Base-by-base conservation (phyloP, 2,329 filamentous ascomycete species). In the Torrubiella hemipterigena region DNA sequence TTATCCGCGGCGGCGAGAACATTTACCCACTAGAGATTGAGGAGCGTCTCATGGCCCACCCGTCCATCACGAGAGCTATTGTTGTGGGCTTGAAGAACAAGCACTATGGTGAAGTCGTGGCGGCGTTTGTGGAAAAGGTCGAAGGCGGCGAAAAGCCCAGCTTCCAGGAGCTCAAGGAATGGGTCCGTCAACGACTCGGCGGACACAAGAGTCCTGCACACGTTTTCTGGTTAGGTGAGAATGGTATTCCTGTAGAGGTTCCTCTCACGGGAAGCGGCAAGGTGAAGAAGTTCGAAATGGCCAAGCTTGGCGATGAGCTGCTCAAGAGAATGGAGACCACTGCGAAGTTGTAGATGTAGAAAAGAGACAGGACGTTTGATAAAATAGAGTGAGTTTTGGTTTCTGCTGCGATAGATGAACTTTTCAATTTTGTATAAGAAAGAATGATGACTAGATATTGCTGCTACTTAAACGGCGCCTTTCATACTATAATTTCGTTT, bases 11-110 rank as follows among this genome's bases (percentile, higher is more conserved):
- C 33, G 79, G 79, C 29, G 78, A 83, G 52, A 84, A 84, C 52
- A 71, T 67, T 49, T 81, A 83, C 46, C 80, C 80, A 2, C 65
- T 83, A 15, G 79, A 85, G 48, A 82, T 84, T 37, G 80, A 85
- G 52, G 77, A 82, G 50, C 67, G 78, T 3, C 63, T 85, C n/a
- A 58, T 75, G 27, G 63, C 66, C 2, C 80, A 85, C 50, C 65
- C 73, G 1, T 57, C 63, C 3, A 65, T 85, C 17, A 51, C 62
- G 2, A 61, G 70, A n/a, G 79, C 79, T 11, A 67, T 81, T 29
- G 79, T 84, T 3, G 73, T 82, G 22, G 80, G 77, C 2, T 61
- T 84, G 17, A 73, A 77, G 35, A 71, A 83, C 44, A 59, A 64
- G n/a, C 72, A 77, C 45, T 83, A 82, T 43, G 80, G 79, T 31